Conservation (phyloP, 495 filamentous ascomycete genomes). For the Penicillium odoratum region DNA sequence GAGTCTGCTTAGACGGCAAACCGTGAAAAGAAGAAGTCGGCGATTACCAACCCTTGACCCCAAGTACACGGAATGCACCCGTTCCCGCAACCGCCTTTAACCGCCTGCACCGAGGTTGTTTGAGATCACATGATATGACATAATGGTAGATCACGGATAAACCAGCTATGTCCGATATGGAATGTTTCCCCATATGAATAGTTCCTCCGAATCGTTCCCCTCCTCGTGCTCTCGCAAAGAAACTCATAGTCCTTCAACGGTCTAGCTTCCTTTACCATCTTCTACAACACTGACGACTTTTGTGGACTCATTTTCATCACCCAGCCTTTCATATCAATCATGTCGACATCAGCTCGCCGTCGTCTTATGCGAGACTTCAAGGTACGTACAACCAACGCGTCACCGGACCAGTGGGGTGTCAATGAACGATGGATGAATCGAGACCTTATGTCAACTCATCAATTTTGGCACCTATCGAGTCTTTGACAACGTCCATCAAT, state of each 20-base stretch:
- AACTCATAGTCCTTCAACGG: slow-evolving; percentile 10
- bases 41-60: neutral
- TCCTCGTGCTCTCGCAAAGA: slow-evolving; percentile 14
- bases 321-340: slow-evolving; percentile 33
- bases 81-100: slow-evolving; percentile 27
- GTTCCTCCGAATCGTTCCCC: slow-evolving; percentile 19
- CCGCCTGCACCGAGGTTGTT: slow-evolving; percentile 34
- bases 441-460: neutral
- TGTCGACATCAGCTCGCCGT: slow-evolving; percentile 93
- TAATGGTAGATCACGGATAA: slow-evolving; percentile 5
- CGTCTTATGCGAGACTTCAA: slow-evolving; percentile 98
- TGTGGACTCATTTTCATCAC: slow-evolving; percentile 2
- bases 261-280: neutral
- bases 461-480: neutral
- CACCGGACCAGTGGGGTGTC: neutral
- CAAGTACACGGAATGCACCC: slow-evolving; percentile 3
- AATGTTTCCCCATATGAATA: slow-evolving; percentile 25
- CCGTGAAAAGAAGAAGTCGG: neutral
- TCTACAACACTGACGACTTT: slow-evolving; percentile 8
- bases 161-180: neutral
- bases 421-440: slow-evolving; percentile 3
- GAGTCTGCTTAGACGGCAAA: neutral
- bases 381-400: slow-evolving; percentile 53
- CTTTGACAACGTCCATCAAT: neutral
- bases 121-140: slow-evolving; percentile 27